Conservation (phyloP, 495 filamentous ascomycete species). For the Pyronema domesticum region DNA sequence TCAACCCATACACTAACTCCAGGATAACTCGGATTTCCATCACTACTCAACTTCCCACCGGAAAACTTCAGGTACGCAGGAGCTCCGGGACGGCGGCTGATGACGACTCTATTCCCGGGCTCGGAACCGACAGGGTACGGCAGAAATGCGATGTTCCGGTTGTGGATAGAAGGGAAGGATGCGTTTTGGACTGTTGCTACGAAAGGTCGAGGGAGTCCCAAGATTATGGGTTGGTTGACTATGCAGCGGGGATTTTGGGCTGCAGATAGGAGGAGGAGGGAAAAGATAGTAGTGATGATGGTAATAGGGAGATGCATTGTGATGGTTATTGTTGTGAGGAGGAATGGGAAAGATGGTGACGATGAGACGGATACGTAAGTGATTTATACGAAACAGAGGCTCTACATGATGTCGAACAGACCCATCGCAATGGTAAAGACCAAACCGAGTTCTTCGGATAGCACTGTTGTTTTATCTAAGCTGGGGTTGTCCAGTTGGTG, state of each 20-base stretch:
- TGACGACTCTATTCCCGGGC: not conserved
- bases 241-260: not conserved
- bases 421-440: no score
- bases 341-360: no score
- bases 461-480: no score
- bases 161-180: not conserved
- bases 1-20: not conserved
- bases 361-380: no score
- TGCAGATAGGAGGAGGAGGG: not conserved
- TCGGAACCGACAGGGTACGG: not conserved
- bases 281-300: no score
- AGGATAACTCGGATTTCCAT: not conserved
- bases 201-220: not conserved
- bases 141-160: not conserved
- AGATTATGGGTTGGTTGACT: not conserved
- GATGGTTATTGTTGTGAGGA: no score
- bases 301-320: no score
- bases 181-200: not conserved
- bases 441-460: no score
- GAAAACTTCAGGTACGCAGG: not conserved
- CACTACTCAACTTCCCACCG: no score
- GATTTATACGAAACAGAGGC: no score
- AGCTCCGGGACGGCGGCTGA: not conserved
- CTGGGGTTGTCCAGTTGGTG: no score
- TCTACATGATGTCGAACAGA: no score